These are phyloP conservation scores for Pseudoneurospora amorphoporcata DNA, from an alignment of 495 filamentous ascomycete genomes.

Conservation along the genomic window DNA sequence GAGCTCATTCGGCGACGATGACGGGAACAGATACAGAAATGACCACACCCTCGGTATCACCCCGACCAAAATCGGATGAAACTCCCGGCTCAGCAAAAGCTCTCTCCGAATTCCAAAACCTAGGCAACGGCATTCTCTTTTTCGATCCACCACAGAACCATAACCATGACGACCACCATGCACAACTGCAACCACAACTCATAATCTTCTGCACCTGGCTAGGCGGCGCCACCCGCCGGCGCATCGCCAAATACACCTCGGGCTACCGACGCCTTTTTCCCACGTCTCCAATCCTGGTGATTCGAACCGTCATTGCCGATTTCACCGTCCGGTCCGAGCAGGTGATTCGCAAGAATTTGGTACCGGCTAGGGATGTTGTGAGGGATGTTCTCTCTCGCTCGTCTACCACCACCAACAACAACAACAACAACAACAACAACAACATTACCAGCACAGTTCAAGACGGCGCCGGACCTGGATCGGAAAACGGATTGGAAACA, in stretches of 20 bases:
- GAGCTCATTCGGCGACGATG: not conserved
- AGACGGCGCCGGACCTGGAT: too few species aligned
- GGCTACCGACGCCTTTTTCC: constrained; percentile 33
- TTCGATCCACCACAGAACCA: not conserved
- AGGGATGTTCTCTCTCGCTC: not conserved
- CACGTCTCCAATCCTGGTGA: constrained; percentile 23
- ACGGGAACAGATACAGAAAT: not conserved
- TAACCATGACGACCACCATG: not conserved
- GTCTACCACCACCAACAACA: too few species aligned
- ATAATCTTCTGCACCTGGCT: constrained; percentile 39
- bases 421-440: too few species aligned
- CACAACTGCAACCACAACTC: constrained; percentile 3
- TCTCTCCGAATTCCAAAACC: not conserved
- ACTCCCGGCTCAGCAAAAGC: not conserved
- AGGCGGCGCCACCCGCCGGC: constrained; percentile 23
- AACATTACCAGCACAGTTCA: too few species aligned
- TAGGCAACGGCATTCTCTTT: not conserved
- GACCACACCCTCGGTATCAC: not conserved
- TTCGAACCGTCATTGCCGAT: constrained; percentile 17
- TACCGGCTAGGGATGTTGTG: not conserved
- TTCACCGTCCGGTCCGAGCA: constrained; percentile 6
- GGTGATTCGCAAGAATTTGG: not conserved
- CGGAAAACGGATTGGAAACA: not conserved
- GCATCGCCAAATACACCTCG: constrained; percentile 34
- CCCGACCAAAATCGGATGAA: not conserved